A percentile compares a stretch with the other conserved stretches of the same genome.
Evolutionary conservation across 2,329 filamentous ascomycete species (phyloP).

Genomic region (Arthrocladium fulminans): DNA sequence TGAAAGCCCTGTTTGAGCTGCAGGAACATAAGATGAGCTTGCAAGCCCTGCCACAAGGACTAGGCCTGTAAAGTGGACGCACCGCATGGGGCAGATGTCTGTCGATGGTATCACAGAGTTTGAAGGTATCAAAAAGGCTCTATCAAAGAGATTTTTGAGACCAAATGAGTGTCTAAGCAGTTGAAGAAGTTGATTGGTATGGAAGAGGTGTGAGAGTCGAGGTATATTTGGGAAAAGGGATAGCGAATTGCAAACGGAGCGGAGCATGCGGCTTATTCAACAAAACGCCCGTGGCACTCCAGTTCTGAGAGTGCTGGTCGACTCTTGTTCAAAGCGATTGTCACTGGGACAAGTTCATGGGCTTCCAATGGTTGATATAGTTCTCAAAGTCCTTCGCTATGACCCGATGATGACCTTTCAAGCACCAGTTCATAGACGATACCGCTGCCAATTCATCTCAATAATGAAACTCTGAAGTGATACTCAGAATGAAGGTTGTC

Average conservation of each 20-base stretch:
- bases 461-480: conserved; percentile 3
- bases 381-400: not conserved
- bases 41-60: not conserved
- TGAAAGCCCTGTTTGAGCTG: not conserved
- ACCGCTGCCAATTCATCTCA: not conserved
- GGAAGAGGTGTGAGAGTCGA: not conserved
- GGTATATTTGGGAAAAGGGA: not conserved
- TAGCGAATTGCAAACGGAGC: not conserved
- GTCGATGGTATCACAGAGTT: not conserved
- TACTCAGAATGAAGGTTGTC: conserved; percentile 1
- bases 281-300: not conserved
- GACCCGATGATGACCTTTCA: not conserved
- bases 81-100: not conserved
- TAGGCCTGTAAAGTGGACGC: not conserved
- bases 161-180: too few species aligned
- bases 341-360: not conserved
- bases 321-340: not conserved
- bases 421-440: not conserved
- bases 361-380: not conserved
- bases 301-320: not conserved
- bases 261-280: not conserved
- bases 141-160: not conserved
- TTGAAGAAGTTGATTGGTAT: too few species aligned
- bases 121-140: not conserved
- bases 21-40: not conserved